phyloP scores from a whole-genome alignment of 1,139 yeast genomes.

The Candida gigantensis region DNA sequence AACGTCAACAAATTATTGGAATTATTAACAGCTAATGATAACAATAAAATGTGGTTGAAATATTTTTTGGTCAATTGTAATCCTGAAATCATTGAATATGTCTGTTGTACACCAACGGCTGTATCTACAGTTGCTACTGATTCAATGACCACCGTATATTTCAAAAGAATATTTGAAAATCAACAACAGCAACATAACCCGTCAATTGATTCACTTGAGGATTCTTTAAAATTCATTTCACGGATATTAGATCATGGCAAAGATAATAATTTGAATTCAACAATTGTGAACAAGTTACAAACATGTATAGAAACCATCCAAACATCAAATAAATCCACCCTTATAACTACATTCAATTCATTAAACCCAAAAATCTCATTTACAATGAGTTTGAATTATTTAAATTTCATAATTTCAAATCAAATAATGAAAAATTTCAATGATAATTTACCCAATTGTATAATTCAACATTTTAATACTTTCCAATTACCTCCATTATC shows the following conservation, averaged over 20 bases:
- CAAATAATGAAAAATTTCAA: slow-evolving; percentile 17
- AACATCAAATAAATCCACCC: slow-evolving; percentile 4
- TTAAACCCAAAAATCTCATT: slow-evolving; percentile 29
- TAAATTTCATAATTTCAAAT: slow-evolving; percentile 22
- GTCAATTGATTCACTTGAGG: neutral
- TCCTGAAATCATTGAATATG: slow-evolving; percentile 1
- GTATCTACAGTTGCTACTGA: neutral
- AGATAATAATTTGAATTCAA: slow-evolving; percentile 6
- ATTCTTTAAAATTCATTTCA: slow-evolving; percentile 21
- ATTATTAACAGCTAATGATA: slow-evolving; percentile 3
- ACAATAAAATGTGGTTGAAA: slow-evolving; percentile 8
- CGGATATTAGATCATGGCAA: slow-evolving; percentile 30
- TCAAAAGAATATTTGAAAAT: neutral
- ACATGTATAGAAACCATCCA: slow-evolving; percentile 8
- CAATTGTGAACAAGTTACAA: slow-evolving; percentile 7
- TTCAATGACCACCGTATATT: neutral
- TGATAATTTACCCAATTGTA: slow-evolving; percentile 19
- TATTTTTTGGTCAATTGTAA: slow-evolving; percentile 1
- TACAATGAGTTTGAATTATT: slow-evolving; percentile 15
- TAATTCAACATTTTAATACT: slow-evolving; percentile 16
- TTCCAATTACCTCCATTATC: slow-evolving; percentile 33
- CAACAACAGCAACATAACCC: neutral
- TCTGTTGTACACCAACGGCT: neutral
- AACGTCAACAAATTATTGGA: slow-evolving; percentile 5
- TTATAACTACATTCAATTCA: slow-evolving; percentile 19